Evolutionary conservation across 805 yeast species (phyloP), one percentile per base, ranked within the genome.

Genomic region (Nakazawaea anatomiae): DNA sequence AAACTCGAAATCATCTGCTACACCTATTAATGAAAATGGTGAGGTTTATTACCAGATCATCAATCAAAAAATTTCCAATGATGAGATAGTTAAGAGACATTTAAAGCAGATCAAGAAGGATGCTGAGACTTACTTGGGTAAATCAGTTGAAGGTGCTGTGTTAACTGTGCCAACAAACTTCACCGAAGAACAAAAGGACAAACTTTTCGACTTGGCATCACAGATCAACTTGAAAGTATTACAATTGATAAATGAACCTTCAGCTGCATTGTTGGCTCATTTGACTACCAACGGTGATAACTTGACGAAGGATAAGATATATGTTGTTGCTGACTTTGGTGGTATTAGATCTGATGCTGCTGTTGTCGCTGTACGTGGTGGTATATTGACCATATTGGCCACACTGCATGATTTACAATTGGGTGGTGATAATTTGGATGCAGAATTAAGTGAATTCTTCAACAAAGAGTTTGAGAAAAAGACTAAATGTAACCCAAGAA

Each of bases 271-370:
- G 56, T 75, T 94, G 58, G 89, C 98, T 5, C 92, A 91, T 64
- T 73, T 82, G 53, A 71, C 79, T 40, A 63, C 72, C 38, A 67
- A 74, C 51, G 77, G 70, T 41, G 80, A 77, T 55, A 69, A 72
- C 50, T 67, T 77, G 55, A 60, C 61, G 51, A 71, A 80, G 58
- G 96, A 89, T 71, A 85, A 85, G 74, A 70, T 88, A 54, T 84
- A 84, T 63, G 95, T 89, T 46, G 97, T 94, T 59, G 95, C 96
- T 50, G 99, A 94, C 70, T 88, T 94, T 62, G 99, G 99, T 68
- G 97, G 96, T 65, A 78, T 90, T 60, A 81, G 98, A 72, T 85
- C 96, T 41, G 98, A 94, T 66, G 97, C 91, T 55, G 96, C 98
- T 53, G 91, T 94, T 47, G 74, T 94, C 61, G 83, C 97, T 40